Evolutionary conservation across 23 red algal species (phyloP).

Genomic region (Gracilaria gracilis): DNA sequence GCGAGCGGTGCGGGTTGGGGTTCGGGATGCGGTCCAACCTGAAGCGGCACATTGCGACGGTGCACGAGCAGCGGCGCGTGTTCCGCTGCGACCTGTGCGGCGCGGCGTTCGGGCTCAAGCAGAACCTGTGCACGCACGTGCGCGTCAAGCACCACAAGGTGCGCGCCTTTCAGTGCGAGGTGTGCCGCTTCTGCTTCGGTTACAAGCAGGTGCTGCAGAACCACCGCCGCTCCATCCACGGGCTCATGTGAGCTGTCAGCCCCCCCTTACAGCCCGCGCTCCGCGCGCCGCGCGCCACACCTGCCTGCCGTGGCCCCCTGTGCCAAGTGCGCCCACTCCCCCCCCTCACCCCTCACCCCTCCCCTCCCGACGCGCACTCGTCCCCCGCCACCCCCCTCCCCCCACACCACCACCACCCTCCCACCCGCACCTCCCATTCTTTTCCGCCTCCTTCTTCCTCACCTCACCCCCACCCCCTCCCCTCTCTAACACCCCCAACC

Average conservation of each 20-base stretch:
- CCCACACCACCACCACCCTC: neutral
- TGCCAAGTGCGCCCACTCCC: neutral
- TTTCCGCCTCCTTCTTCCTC: neutral
- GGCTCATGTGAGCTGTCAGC: conserved; percentile 1
- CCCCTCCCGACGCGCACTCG: too few relatives aligned
- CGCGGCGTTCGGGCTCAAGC: conserved; percentile 62
- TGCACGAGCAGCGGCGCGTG: conserved; percentile 68
- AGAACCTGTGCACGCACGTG: conserved; percentile 63
- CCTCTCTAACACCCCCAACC: neutral
- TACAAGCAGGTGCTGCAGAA: conserved; percentile 76
- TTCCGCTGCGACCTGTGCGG: conserved; percentile 56
- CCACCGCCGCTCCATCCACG: conserved; percentile 56
- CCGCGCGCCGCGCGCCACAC: conserved; percentile 7
- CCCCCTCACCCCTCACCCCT: neutral
- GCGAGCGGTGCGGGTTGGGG: conserved; percentile 14
- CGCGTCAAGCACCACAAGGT: conserved; percentile 51
- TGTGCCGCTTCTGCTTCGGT: conserved; percentile 42
- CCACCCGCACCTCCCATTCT: neutral
- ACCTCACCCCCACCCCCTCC: neutral
- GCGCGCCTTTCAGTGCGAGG: conserved; percentile 36
- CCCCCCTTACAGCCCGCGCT: neutral
- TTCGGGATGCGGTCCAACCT: conserved; percentile 68
- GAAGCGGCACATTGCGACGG: conserved; percentile 62
- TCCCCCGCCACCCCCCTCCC: neutral
- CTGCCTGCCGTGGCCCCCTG: neutral